Base-by-base conservation (phyloP, 2,329 filamentous ascomycete genomes). In the Metarhizium guizhouense region DNA sequence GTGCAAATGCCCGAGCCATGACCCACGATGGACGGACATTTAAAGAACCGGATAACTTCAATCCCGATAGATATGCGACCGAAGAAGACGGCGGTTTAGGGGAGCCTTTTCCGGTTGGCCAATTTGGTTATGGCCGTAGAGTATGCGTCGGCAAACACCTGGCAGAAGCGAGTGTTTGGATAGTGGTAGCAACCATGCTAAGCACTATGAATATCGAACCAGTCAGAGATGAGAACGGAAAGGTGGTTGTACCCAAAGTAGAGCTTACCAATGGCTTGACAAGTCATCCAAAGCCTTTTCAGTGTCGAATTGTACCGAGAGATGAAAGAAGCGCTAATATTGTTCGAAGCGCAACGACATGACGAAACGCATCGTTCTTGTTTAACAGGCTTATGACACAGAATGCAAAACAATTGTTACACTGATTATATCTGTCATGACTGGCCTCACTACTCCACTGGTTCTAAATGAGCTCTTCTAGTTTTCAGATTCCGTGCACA, bases 71-170 rank as follows among this genome's bases (percentile, higher is more conserved):
- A 6, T 80, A 73, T 59, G 53, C 65, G 1, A 63, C 69, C 0
- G 54, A 56, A 10, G 60, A 65, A 7, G 61, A 73, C 49, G 69
- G 72, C 4, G 76, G 63, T 59, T 63, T 64, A 20, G 74, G 73
- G 6, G 76, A 79, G 63, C 74, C 78, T 20, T 67, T 71, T 50
- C 76, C 75, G 0, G 67, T 64, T 18, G 77, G 75, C 2, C 73
- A 74, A 40, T 78, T 82, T 63, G 78, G 79, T 3, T 82, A 78
- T 63, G 79, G 80, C 1, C 72, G 74, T 20, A 70, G 79, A 20
- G 71, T 77, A 10, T 82, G 79, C 60, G 69, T 73, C 5, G 79
- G 79, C 0, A 72, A 76, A 57, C 72, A 74, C 52, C 63, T 84
- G 10, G 81, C 80, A 2, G 75, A 70, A 32, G 70, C 71, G 3